Percentiles rank a stretch among this genome's conserved stretches.
These are phyloP conservation scores for Salix dunnii DNA, from an alignment of 345 rosid genomes.

Conservation along the genomic window DNA sequence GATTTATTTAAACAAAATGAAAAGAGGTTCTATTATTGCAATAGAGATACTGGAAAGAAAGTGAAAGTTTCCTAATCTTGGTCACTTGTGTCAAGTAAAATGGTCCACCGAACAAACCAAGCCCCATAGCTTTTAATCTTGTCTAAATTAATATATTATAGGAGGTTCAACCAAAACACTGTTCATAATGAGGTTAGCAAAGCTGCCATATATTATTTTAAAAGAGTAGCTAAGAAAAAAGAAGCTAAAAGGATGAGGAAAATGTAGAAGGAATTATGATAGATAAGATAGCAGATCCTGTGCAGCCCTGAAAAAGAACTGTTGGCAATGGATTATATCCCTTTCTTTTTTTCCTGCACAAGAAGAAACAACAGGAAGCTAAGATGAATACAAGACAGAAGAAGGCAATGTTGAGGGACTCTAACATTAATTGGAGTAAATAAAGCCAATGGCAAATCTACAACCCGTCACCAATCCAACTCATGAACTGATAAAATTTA, in stretches of 20 bases:
- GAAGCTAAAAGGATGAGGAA: not conserved
- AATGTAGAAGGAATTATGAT: not conserved
- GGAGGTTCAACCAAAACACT: conserved; percentile 1
- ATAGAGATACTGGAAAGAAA: not conserved
- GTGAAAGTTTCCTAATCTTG: conserved; percentile 9
- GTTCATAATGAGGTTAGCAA: conserved; percentile 11
- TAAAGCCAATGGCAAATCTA: too few relatives aligned
- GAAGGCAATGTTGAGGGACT: not conserved
- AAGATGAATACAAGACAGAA: not conserved
- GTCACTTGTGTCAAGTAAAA: conserved; percentile 1
- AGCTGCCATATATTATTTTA: conserved; percentile 17
- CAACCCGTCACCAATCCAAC: not conserved
- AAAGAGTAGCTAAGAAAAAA: too few relatives aligned
- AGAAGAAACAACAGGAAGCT: conserved; percentile 5
- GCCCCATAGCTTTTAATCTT: conserved; percentile 2
- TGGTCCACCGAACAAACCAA: conserved; percentile 16
- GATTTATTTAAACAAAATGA: not conserved
- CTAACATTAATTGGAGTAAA: not conserved
- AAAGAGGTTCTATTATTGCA: conserved; percentile 1
- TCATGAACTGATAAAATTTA: not conserved
- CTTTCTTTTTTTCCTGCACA: not conserved
- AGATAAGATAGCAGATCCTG: conserved; percentile 6
- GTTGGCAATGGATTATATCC: not conserved
- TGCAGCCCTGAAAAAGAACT: not conserved
- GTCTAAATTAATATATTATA: conserved; percentile 7